Base-by-base conservation (phyloP, 2,329 filamentous ascomycete species). In the Colletotrichum tropicicola region DNA sequence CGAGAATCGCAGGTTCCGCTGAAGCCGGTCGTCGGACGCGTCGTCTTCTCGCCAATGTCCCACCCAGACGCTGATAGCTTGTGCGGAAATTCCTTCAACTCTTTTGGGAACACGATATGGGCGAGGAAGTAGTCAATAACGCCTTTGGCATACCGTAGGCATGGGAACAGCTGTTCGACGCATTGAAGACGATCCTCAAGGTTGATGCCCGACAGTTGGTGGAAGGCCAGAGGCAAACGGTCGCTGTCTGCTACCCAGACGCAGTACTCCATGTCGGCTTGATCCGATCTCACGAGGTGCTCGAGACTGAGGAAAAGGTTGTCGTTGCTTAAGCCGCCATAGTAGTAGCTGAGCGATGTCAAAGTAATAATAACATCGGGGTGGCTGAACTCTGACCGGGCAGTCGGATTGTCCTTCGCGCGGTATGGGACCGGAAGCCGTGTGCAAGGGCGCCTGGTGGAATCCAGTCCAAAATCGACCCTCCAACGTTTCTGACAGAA, bases 51-150 rank as follows among this genome's bases (percentile, higher is more conserved):
- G 0, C 78, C 87, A 17, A 92, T 76, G 65, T 93, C 89, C 90
- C 90, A 93, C 0, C 89, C 90, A 0, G 89, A 92, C 0, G 87
- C 82, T 0, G 86, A 88, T 0, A 93, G 74, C 65, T 92, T 92
- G 8, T 81, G 59, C 0, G 85, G 83, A 49, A 91, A 93, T 62
- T 91, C 86, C 21, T 83, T 88, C 65, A 87, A 83, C 21, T 89
- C 84, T 30, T 82, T 87, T 0, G 88, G 82, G 66, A 92, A 92
- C 0, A 91, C 84, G 0, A 89, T 71, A 5, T 80, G 73, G 0
- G 76, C 73, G 0, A 94, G 73, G 70, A 85, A 94, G 68, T 88
- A 93, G 66, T 94, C 86, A 2, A 93, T 81, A 0, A 79, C 80
- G 0, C 72, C 75, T 65, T 89, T 90, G 0, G 84, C 80, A 60